phyloP scores from a whole-genome alignment of 1,284 basidiomycete species.

The Trichosporon faecale region DNA sequence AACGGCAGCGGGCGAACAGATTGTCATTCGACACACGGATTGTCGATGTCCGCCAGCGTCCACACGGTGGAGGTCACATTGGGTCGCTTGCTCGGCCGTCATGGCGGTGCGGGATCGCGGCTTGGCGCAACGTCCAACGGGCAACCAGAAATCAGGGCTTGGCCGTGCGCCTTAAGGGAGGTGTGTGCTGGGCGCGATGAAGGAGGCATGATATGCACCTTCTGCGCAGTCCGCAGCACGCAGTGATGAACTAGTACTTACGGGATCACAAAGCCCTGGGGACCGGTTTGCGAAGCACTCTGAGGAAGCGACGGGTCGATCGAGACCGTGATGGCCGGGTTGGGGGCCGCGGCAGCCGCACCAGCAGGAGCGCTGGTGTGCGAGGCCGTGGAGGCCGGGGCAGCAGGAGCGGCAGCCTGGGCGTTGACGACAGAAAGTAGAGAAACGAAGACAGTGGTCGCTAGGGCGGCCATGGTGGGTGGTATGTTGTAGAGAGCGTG shows the following conservation, averaged over 20 bases:
- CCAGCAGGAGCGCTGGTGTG: conserved; percentile 13
- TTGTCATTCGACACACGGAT: neutral
- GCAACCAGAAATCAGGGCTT: neutral
- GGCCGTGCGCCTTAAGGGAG: neutral
- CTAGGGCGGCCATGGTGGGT: conserved; percentile 24
- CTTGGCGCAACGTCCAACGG: neutral
- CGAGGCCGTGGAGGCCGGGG: conserved; percentile 11
- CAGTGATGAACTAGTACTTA: conserved; percentile 29
- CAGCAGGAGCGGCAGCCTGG: conserved; percentile 14
- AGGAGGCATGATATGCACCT: neutral
- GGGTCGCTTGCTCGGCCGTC: neutral
- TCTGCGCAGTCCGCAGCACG: neutral
- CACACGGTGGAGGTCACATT: neutral
- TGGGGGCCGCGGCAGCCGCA: conserved; percentile 10
- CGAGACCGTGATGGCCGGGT: conserved; percentile 7
- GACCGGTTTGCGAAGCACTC: conserved; percentile 31
- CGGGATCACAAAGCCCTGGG: conserved; percentile 43
- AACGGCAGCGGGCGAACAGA: neutral
- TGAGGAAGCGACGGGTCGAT: conserved; percentile 36
- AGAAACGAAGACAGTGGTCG: conserved; percentile 25
- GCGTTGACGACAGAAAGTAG: conserved; percentile 24
- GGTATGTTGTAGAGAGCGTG: conserved; percentile 2
- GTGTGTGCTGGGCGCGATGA: neutral
- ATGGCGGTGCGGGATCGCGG: neutral
- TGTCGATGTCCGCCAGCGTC: neutral